Evolutionary conservation across 352 stramenopile species (phyloP).

Genomic region (Elongisporangium prolatum): DNA sequence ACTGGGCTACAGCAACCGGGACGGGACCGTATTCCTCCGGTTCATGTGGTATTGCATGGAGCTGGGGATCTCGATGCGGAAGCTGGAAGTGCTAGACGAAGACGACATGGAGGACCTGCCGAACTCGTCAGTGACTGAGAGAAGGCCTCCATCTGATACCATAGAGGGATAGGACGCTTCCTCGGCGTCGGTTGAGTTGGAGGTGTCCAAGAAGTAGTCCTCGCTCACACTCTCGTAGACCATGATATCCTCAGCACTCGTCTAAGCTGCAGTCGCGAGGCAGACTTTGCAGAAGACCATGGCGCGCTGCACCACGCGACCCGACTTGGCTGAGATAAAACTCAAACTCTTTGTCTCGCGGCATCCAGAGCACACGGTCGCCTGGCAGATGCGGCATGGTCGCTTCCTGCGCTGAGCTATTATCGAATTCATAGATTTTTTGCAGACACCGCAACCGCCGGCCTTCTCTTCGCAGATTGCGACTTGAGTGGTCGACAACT

Average conservation of each 20-base stretch:
- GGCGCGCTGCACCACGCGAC: neutral
- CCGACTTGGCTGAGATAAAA: neutral
- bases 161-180: no score
- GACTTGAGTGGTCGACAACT: conserved; percentile 13
- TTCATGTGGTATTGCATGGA: no score
- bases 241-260: neutral
- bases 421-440: neutral
- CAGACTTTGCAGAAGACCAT: neutral
- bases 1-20: no score
- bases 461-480: conserved; percentile 2
- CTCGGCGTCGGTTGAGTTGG: neutral
- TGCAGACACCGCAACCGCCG: neutral
- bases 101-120: no score
- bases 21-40: no score
- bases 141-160: no score
- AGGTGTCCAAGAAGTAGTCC: neutral
- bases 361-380: neutral
- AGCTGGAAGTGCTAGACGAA: no score
- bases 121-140: no score
- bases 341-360: neutral
- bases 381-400: neutral
- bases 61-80: no score
- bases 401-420: neutral
- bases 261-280: neutral
- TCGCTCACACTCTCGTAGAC: neutral